Conservation (phyloP, 2,329 filamentous ascomycete species). For the Pyrenochaeta sp. region DNA sequence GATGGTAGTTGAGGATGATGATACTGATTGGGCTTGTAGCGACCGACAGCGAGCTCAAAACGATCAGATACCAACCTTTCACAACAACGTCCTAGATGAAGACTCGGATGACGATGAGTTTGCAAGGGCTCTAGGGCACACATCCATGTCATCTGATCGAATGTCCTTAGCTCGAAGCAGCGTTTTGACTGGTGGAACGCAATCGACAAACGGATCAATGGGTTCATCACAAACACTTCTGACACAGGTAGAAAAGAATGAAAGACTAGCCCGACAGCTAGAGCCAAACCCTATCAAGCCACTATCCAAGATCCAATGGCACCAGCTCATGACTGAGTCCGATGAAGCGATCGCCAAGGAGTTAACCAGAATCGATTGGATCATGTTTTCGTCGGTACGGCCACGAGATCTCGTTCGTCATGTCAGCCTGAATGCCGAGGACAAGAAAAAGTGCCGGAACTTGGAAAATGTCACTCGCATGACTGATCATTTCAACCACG, state of each 20-base stretch:
- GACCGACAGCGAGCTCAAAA: constrained; percentile 67
- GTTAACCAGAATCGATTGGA: constrained; percentile 95
- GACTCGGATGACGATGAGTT: constrained; percentile 48
- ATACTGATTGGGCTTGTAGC: constrained; percentile 87
- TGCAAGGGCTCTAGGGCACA: constrained; percentile 36
- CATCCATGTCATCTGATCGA: constrained; percentile 37
- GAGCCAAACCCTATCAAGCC: constrained; percentile 72
- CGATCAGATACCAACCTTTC: constrained; percentile 52
- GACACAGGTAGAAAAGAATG: constrained; percentile 78
- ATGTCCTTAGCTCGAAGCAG: constrained; percentile 41
- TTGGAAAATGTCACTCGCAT: constrained; percentile 90
- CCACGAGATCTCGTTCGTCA: constrained; percentile 92
- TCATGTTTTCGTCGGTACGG: constrained; percentile 95
- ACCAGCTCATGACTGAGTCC: constrained; percentile 84
- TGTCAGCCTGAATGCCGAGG: constrained; percentile 75
- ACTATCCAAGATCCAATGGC: constrained; percentile 86
- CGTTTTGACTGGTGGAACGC: constrained; percentile 29
- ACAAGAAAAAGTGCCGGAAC: constrained; percentile 77
- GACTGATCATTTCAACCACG: constrained; percentile 78
- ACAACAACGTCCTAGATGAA: constrained; percentile 51
- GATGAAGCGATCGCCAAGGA: constrained; percentile 89
- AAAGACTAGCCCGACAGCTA: constrained; percentile 76
- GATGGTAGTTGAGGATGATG: constrained; percentile 82
- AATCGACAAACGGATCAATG: constrained; percentile 31
- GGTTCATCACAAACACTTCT: constrained; percentile 59